Base-by-base conservation (phyloP, 208 protist species). In the Tritrichomonas foetus region DNA sequence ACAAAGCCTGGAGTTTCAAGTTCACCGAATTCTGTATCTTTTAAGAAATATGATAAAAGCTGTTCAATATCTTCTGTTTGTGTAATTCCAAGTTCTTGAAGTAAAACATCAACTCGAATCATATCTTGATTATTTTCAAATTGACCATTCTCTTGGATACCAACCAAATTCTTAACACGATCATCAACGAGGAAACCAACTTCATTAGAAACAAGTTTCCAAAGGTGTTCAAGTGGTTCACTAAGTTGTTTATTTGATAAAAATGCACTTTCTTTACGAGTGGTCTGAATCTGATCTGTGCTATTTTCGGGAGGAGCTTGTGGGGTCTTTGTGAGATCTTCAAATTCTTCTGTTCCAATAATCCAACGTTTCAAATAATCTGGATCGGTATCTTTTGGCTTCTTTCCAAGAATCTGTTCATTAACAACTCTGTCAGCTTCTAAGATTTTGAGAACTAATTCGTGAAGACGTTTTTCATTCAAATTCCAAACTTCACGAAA, bases 121-220 rank as follows among this genome's bases (percentile, higher is more conserved):
- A 53, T 61, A 44, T 53, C 47, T 47, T 53, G 44, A 3, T 16
- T 53, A 33, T 44, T 61, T 20, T 89, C 78, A 27, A 39, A 39
- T 20, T 53, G 11, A n/a, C 47, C 47, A 27, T 89, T 47, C 39
- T 89, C 78, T 39, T 44, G 16, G 16, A 89, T 44, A 39, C 47
- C 47, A 39, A 89, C 8, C 0, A 89, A 39, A 57, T 57, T 57
- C 30, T 89, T 89, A n/a, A 89, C 78, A 22, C 78, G 41, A 16
- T 89, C 78, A 61, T 89, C 78, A 57, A 89, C 78, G 5, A 89
- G n/a, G n/a, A 89, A 89, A 8, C 78, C 78, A 57, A 89, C 78
- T 89, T 89, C 78, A 89, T 89, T 33, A 16, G 78, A 89, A 20
- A 89, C 78, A 89, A 89, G 78, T 13, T 33, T 25, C 78, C 78